These are phyloP conservation scores for Asterophora parasitica DNA, from an alignment of 768 basidiomycete genomes.

Conservation along the genomic window DNA sequence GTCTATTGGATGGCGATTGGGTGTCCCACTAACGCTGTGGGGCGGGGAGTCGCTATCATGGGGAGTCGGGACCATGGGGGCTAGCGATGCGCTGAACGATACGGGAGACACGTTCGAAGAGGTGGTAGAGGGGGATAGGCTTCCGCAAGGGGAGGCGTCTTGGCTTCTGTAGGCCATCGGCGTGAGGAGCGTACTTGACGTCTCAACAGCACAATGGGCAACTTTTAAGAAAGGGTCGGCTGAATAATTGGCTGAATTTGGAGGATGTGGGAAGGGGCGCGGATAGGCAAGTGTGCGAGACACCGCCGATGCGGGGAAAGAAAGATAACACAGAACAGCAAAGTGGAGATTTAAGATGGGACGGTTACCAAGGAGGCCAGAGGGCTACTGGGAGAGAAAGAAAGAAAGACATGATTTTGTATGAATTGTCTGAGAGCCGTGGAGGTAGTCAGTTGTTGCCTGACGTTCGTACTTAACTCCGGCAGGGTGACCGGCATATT, in stretches of 20 bases:
- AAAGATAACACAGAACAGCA: slow-evolving; percentile 32
- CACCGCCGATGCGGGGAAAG: slow-evolving; percentile 30
- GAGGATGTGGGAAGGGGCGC: slow-evolving; percentile 25
- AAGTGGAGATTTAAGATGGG: slow-evolving; percentile 30
- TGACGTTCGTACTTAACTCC: slow-evolving; percentile 21
- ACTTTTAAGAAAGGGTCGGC: slow-evolving; percentile 28
- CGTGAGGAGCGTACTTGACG: slow-evolving; percentile 11
- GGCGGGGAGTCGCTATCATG: slow-evolving; percentile 21
- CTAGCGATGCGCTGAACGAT: slow-evolving; percentile 30
- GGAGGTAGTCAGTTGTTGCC: slow-evolving; percentile 20
- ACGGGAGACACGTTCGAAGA: slow-evolving; percentile 44
- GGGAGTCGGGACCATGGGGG: slow-evolving; percentile 27
- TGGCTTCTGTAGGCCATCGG: slow-evolving; percentile 50
- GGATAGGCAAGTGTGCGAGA: slow-evolving; percentile 27
- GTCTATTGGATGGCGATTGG: slow-evolving; percentile 42
- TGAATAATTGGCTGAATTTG: slow-evolving; percentile 36
- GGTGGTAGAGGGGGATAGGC: slow-evolving; percentile 43
- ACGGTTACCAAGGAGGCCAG: slow-evolving; percentile 41
- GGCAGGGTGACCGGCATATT: slow-evolving; percentile 33
- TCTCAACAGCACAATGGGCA: slow-evolving; percentile 20
- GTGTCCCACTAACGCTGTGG: slow-evolving; percentile 38
- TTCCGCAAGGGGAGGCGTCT: slow-evolving; percentile 43
- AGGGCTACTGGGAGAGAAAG: slow-evolving; percentile 25
- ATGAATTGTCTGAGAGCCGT: slow-evolving; percentile 21
- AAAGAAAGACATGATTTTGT: slow-evolving; percentile 26